Conservation (phyloP, 768 basidiomycete genomes). For the Mycena maculata region DNA sequence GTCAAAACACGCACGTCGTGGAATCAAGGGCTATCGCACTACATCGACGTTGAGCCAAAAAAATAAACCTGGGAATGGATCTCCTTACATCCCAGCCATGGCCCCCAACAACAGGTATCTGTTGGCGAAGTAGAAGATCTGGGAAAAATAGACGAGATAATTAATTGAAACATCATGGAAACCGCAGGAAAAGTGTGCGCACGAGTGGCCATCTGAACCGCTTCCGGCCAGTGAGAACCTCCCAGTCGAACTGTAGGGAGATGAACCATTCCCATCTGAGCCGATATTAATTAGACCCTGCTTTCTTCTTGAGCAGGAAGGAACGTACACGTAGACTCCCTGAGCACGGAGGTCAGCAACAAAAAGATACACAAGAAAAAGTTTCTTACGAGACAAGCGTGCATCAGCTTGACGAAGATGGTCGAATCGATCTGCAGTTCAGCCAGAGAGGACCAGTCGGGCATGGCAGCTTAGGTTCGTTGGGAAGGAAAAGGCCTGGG, state of each 20-base stretch:
- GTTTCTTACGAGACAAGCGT: slow-evolving; percentile 68
- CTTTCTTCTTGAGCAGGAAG: no score
- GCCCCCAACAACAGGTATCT: slow-evolving; percentile 57
- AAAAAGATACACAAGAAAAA: slow-evolving; percentile 47
- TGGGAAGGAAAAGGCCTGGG: slow-evolving; percentile 7
- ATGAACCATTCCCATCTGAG: slow-evolving; percentile 60
- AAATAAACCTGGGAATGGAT: background rate
- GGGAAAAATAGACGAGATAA: background rate
- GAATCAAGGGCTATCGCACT: slow-evolving; percentile 67
- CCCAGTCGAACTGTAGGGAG: slow-evolving; percentile 60
- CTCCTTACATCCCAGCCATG: slow-evolving; percentile 56
- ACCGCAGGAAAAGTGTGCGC: slow-evolving; percentile 8
- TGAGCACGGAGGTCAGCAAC: no score
- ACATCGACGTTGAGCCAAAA: background rate
- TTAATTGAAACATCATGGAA: no score
- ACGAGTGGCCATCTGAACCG: slow-evolving; percentile 61
- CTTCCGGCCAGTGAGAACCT: slow-evolving; percentile 53
- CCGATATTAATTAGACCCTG: no score
- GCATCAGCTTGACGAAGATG: slow-evolving; percentile 64
- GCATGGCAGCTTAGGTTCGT: slow-evolving; percentile 48
- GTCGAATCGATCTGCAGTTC: slow-evolving; percentile 61
- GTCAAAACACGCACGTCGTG: slow-evolving; percentile 47
- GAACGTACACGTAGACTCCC: no score
- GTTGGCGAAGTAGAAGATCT: slow-evolving; percentile 60
- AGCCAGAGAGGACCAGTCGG: slow-evolving; percentile 63